Evolutionary conservation across 352 stramenopile species (phyloP).

Genomic region (Elongisporangium prolatum): DNA sequence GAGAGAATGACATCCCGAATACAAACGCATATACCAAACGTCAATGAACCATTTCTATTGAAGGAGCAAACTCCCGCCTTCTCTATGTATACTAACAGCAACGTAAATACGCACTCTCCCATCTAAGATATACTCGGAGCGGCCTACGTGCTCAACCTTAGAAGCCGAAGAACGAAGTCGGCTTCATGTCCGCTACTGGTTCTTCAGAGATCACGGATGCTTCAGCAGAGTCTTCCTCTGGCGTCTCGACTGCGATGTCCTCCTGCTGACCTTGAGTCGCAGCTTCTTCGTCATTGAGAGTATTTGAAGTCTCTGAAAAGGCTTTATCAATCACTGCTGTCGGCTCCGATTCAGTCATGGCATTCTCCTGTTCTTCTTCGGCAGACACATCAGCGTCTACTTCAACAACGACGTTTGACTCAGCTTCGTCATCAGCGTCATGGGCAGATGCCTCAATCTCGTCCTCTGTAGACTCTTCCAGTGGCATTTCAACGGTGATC

Average conservation of each 20-base stretch:
- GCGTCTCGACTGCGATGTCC: background rate
- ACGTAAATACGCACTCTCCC: background rate
- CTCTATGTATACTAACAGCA: background rate
- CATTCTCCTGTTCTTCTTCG: background rate
- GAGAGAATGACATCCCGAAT: background rate
- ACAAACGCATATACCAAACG: background rate
- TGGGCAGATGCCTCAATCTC: background rate
- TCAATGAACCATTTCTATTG: background rate
- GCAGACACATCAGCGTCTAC: background rate
- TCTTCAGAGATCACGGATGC: background rate
- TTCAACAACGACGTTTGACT: background rate
- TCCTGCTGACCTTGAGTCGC: background rate
- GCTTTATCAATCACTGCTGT: background rate
- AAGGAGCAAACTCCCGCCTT: background rate
- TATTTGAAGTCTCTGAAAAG: background rate
- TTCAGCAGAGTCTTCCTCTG: background rate
- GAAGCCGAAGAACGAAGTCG: background rate
- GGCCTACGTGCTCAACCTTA: background rate
- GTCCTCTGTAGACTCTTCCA: background rate
- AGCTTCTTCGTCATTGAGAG: background rate
- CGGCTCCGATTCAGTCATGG: background rate
- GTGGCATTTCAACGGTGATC: background rate
- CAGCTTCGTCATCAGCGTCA: background rate
- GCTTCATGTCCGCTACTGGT: background rate
- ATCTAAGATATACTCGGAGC: background rate